These are phyloP conservation scores for Chlamydomonas incerta DNA, from an alignment of 139 green algal genomes.

Conservation along the genomic window DNA sequence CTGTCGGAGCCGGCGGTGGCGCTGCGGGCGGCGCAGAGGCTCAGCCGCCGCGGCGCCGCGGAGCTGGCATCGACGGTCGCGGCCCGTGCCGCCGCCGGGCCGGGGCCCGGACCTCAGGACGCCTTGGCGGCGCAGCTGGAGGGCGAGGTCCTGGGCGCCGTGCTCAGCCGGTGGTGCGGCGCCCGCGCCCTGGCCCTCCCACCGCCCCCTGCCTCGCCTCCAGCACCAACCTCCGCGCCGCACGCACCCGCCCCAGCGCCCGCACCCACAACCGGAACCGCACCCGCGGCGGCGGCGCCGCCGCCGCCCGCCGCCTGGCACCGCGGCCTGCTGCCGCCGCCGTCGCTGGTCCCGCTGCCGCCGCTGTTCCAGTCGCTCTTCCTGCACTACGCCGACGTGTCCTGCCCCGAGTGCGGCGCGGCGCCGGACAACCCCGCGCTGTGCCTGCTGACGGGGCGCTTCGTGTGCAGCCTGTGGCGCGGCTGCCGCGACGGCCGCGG, in stretches of 20 bases:
- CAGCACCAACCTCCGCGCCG: no score
- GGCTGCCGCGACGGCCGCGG: conserved; percentile 40
- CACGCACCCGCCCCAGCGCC: no score
- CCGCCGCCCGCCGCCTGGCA: background rate
- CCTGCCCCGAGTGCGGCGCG: conserved; percentile 37
- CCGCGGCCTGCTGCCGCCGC: background rate
- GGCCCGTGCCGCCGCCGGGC: background rate
- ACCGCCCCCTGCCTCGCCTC: background rate
- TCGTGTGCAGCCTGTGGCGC: conserved; percentile 43
- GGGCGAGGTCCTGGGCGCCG: background rate
- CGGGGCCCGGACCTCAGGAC: no score
- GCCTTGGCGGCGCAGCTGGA: background rate
- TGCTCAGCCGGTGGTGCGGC: conserved; percentile 29
- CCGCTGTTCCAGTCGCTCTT: conserved; percentile 43
- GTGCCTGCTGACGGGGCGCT: conserved; percentile 49
- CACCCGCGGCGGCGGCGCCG: background rate
- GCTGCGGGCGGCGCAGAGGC: background rate
- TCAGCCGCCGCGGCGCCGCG: conserved; percentile 7
- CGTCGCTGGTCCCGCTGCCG: conserved; percentile 42
- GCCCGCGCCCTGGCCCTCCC: background rate
- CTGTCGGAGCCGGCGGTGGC: background rate
- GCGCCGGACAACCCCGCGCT: conserved; percentile 28
- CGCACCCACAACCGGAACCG: no score
- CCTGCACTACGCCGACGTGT: conserved; percentile 1
- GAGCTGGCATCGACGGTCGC: background rate